phyloP scores from a whole-genome alignment of 441 rosid species.

The Theobroma grandiflorum region DNA sequence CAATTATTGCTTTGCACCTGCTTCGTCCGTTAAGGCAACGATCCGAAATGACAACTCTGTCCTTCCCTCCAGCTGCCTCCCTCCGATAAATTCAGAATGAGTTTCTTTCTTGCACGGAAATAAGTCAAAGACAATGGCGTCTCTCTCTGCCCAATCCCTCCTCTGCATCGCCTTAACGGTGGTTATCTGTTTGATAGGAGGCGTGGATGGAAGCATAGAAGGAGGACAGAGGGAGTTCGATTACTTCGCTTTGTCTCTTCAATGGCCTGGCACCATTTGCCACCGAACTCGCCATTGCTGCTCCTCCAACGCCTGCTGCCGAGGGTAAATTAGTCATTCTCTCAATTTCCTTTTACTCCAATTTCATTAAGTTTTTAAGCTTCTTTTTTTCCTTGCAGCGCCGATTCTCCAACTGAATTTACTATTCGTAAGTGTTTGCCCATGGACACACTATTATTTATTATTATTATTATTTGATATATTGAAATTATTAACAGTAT shows the following conservation, averaged over 20 bases:
- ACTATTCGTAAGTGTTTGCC: constrained; percentile 83
- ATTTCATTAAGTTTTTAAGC: neutral
- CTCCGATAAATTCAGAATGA: too few species aligned
- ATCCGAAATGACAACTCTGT: neutral
- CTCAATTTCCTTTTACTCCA: neutral
- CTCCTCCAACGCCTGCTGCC: constrained; percentile 84
- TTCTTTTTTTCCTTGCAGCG: constrained; percentile 46
- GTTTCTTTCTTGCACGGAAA: too few species aligned
- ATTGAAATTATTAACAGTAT: neutral
- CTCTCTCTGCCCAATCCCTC: constrained; percentile 21
- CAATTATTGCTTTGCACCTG: neutral
- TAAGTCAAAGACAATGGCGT: constrained; percentile 5
- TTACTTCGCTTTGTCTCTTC: constrained; percentile 82
- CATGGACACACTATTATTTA: constrained; percentile 1
- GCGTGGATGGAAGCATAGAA: constrained; percentile 17
- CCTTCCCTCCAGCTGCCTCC: neutral
- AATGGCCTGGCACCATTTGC: constrained; percentile 91
- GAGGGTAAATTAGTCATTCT: constrained; percentile 47
- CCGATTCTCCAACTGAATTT: constrained; percentile 73
- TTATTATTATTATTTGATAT: neutral
- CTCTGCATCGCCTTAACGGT: constrained; percentile 7
- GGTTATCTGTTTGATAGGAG: neutral
- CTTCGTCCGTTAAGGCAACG: constrained; percentile 1
- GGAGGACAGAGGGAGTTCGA: constrained; percentile 80
- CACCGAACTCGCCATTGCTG: constrained; percentile 80